Base-by-base conservation (phyloP, 192 early-diverging fungal species). In the Gigaspora rosea region DNA sequence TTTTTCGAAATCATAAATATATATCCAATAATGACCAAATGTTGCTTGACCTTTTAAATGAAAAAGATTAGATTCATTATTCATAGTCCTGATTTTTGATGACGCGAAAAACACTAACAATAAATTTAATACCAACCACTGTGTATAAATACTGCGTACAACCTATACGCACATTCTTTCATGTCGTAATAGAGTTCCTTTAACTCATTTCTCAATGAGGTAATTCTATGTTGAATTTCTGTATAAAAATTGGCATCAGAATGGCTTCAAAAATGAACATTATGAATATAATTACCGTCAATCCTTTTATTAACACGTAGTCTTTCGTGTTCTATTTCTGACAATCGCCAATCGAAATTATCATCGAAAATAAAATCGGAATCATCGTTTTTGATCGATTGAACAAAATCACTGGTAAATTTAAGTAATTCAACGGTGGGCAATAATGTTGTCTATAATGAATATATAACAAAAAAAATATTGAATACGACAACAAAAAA, bases 1-100 rank as follows among this genome's bases (percentile, higher is more conserved):
- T 16, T 81, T 49, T 15, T 80, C 78, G 47, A 82, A 80, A 71
- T 94, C 91, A 12, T 86, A 82, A 20, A 94, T 85, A 50, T 94
- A 93, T 2, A 91, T 85, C 93, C 93, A 94, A 71, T 94, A 94
- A 71, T 94, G 93, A 2, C 93, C 93, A 84, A 89, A 91, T 8
- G 87, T 85, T 54, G 89, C 84, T 62, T 79, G 80, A n/a, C 87
- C 87, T 76, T 74, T 41, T 13, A 35, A 75, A 41, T 41, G 41
- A 41, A 41, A n/a, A 41, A 7, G 7, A 7, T 41, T 41, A 7
- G 7, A 6, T 41, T 41, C 41, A 56, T 63, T 11, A 49, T 56
- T 27, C 27, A 27, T 27, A 27, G 27, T 27, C 27, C 27, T 16
- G 57, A 50, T 22, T 33, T 71, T 36, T 51, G 8, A 7, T 32